A percentile compares a stretch with the other conserved stretches of the same genome.
Conservation (phyloP, 345 rosid species). For the Capsella bursapastoris region DNA sequence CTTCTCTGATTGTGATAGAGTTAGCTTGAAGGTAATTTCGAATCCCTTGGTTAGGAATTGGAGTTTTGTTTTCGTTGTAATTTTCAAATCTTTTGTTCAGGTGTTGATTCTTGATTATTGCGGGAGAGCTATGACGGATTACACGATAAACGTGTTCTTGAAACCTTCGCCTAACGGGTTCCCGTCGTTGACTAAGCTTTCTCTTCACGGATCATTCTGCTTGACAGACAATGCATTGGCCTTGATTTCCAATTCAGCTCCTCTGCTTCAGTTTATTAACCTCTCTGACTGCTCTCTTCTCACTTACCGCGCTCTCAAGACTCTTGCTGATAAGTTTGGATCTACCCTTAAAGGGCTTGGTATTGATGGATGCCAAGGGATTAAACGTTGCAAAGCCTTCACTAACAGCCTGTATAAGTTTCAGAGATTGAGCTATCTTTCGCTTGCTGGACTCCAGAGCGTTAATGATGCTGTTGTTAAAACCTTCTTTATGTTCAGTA, state of each 20-base stretch:
- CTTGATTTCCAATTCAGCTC: constrained; percentile 41
- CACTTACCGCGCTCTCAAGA: constrained; percentile 42
- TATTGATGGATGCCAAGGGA: constrained; percentile 53
- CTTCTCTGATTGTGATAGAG: constrained; percentile 47
- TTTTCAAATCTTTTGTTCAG: constrained; percentile 31
- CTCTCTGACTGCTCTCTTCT: constrained; percentile 54
- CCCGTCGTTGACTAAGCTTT: constrained; percentile 46
- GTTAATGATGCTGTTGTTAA: constrained; percentile 45
- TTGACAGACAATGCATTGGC: constrained; percentile 51
- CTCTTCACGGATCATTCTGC: constrained; percentile 55
- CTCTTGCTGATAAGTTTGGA: constrained; percentile 38
- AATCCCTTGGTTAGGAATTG: too few species aligned
- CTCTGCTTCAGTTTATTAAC: constrained; percentile 55
- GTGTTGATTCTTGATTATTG: constrained; percentile 56
- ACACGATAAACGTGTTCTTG: constrained; percentile 39
- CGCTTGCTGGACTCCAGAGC: constrained; percentile 47
- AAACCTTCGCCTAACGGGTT: constrained; percentile 41
- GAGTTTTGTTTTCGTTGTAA: neutral
- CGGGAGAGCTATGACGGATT: constrained; percentile 49
- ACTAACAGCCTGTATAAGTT: constrained; percentile 44
- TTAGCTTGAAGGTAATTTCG: constrained; percentile 39
- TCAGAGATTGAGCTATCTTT: constrained; percentile 47
- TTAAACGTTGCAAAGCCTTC: constrained; percentile 43
- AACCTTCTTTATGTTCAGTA: constrained; percentile 32
- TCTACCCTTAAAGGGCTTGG: constrained; percentile 54